Base-by-base conservation (phyloP, 2,329 filamentous ascomycete genomes). In the Cadophora gregata region DNA sequence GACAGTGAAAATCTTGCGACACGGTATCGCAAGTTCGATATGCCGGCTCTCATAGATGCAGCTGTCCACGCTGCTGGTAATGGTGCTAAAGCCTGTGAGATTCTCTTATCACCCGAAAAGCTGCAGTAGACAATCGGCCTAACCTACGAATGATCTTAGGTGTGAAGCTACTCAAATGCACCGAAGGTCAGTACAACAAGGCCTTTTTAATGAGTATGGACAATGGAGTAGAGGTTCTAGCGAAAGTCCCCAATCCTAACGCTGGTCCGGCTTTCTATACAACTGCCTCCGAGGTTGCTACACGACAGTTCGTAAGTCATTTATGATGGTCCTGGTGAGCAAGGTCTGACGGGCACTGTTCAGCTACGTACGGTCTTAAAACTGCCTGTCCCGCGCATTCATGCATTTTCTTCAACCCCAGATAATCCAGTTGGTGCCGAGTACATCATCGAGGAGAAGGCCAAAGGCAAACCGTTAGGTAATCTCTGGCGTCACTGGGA, bases 401-500 rank as follows among this genome's bases (percentile, higher is more conserved):
- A 64, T 38, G 45, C 64, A 62, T 67, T 47, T 31, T 69, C 67
- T 63, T 42, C 65, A 3, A 63, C 67, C 45, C 19, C 61, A 64
- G 29, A 48, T 36, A 70, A 69, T 68, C 69, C 67, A 47, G 70
- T 72, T 9, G 70, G 70, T 38, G 67, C 66, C 27, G 69, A 72
- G 56, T 72, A 72, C 31, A 71, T 72, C 50, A 67, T 71, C 25
- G 66, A 71, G 59, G 70, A 78, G 56, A 78, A 77, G 69, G 71
- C 75, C 21, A 55, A 60, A 21, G 75, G 77, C 36, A 66, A 72
- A 45, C 68, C 68, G 38, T 73, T 78, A 19, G 70, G 75, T 9
- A 73, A 65, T 50, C 66, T 77, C 33, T 79, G 75, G 77, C 60
- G 70, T 64, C 63, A 74, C 10, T 77, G 72, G 74, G 48, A 70